phyloP scores from a whole-genome alignment of 164 flowering plant genomes.

The Stephania yunnanensis region DNA sequence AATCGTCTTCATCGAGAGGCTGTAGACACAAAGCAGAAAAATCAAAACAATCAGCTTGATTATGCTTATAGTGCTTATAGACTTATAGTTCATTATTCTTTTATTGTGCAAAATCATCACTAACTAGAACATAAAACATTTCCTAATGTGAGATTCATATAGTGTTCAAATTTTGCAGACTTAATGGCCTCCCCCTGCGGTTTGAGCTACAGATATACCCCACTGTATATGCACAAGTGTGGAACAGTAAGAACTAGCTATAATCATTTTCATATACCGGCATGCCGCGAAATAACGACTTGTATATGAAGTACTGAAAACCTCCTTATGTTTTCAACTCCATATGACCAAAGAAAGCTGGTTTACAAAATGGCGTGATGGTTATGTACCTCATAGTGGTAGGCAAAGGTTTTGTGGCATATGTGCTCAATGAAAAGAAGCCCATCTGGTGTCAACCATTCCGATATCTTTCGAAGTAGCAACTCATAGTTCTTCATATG shows the following conservation, averaged over 20 bases:
- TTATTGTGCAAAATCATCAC: not conserved
- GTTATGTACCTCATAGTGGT: constrained; percentile 15
- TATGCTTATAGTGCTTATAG: not conserved
- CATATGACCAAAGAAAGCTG: too few relatives aligned
- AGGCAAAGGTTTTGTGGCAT: constrained; percentile 18
- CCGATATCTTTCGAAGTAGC: constrained; percentile 17
- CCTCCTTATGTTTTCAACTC: too few relatives aligned
- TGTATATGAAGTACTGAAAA: too few relatives aligned
- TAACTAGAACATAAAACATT: not conserved
- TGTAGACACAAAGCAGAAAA: not conserved
- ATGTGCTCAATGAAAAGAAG: constrained; percentile 21
- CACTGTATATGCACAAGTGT: too few relatives aligned
- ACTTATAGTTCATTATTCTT: not conserved
- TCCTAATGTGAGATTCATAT: too few relatives aligned
- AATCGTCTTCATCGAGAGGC: constrained; percentile 15
- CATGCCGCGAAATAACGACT: too few relatives aligned
- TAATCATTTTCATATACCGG: too few relatives aligned
- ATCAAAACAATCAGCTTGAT: not conserved
- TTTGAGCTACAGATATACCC: too few relatives aligned
- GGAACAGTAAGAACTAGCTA: too few relatives aligned
- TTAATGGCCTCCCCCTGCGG: too few relatives aligned
- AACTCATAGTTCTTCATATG: constrained; percentile 23
- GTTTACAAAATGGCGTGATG: too few relatives aligned
- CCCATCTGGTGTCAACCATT: constrained; percentile 21
- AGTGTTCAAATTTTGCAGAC: too few relatives aligned